Base-by-base conservation (phyloP, 2,329 filamentous ascomycete species). In the Phaeosphaeria sp. region DNA sequence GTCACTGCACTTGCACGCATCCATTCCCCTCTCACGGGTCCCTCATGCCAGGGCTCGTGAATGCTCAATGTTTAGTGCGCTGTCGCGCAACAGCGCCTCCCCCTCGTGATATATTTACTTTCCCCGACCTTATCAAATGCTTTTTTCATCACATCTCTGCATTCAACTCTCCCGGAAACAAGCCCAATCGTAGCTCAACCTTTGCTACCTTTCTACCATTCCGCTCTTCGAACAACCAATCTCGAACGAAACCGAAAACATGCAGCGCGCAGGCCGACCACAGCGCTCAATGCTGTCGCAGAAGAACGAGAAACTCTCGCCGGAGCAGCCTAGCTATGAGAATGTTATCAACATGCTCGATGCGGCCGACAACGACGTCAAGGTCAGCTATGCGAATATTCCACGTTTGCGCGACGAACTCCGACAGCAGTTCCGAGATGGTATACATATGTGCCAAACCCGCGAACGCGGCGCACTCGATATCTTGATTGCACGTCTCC, bases 311-410 rank as follows among this genome's bases (percentile, higher is more conserved):
- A 15, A 43, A 43, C 40, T 18, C 3, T 43, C 40, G 40, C 40
- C 20, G 7, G 40, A 43, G 44, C 44, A 44, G 27, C 49, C 25
- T 17, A 51, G 22, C 6, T 24, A 52, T 45, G 51, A 20, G 3
- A 36, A 58, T 5, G 49, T 60, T 13, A 56, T 53, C 21, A 21
- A 55, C 6, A 52, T 63, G 42, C 45, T 63, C 6, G 40, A 59
- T 2, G 45, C 17, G 6, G 60, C 60, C 15, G 43, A 56, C 4
- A 3, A 51, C 9, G 20, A 42, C 17, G 48, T 49, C 30, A 40
- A 24, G 11, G 5, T 25, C 11, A 53, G 49, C 21, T 65, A 57
- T 25, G 17, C 24, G 9, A n/a, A 53, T 17, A 25, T 49, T 21
- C 44, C 52, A 4, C 11, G 39, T 9, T 44, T 66, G 20, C 42